Percentiles rank a stretch among this genome's conserved stretches.
phyloP scores from a whole-genome alignment of 23 red algal species.

The Gracilaria gracilis region DNA sequence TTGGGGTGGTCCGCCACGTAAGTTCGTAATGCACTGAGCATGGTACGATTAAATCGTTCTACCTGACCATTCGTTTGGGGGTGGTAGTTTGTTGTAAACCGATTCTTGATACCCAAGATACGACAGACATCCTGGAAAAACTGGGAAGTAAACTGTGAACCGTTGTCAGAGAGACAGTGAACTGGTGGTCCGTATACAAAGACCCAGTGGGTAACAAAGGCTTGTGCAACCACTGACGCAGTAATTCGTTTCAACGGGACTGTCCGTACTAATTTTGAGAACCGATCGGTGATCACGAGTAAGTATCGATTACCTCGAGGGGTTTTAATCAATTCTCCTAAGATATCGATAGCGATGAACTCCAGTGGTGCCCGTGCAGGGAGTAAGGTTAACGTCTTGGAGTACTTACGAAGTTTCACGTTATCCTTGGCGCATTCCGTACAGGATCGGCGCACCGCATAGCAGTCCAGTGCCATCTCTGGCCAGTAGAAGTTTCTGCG shows the following conservation, averaged over 20 bases:
- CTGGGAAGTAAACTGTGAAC: slow-evolving; percentile 39
- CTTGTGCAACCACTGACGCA: neutral
- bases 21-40: neutral
- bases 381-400: neutral
- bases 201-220: slow-evolving; percentile 20
- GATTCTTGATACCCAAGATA: neutral
- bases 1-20: slow-evolving; percentile 8
- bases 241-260: slow-evolving; percentile 29
- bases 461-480: slow-evolving; percentile 13
- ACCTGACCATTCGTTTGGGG: slow-evolving; percentile 46
- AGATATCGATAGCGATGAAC: slow-evolving; percentile 44
- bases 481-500: too few species aligned
- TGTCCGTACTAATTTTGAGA: slow-evolving; percentile 24
- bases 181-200: slow-evolving; percentile 24
- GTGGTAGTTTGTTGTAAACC: slow-evolving; percentile 7
- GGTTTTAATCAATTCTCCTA: neutral
- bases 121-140: slow-evolving; percentile 47
- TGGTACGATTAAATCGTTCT: slow-evolving; percentile 20
- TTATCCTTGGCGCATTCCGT: slow-evolving; percentile 20
- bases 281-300: slow-evolving; percentile 28
- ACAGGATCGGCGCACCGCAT: neutral
- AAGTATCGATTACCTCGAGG: slow-evolving; percentile 16
- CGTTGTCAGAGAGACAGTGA: slow-evolving; percentile 20
- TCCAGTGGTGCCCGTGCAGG: slow-evolving; percentile 15
- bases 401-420: slow-evolving; percentile 14